These are phyloP conservation scores for Aspergillus terreus DNA, from an alignment of 2,329 filamentous ascomycete genomes.

Conservation along the genomic window DNA sequence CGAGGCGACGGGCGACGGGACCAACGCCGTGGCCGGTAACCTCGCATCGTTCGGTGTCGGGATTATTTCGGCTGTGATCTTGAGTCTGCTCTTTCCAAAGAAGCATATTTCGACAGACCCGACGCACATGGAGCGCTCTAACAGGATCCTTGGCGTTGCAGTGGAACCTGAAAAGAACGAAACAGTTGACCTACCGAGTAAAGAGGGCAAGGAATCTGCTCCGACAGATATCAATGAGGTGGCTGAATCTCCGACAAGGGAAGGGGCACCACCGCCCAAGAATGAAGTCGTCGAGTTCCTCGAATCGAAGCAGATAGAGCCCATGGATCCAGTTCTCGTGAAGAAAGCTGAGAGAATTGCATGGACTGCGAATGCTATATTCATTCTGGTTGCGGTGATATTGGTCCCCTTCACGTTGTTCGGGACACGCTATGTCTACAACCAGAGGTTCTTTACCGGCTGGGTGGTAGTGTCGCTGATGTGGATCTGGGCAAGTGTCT, in stretches of 20 bases:
- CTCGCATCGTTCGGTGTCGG: slow-evolving; percentile 35
- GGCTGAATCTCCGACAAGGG: not conserved
- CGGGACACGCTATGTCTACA: slow-evolving; percentile 36
- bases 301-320: slow-evolving; percentile 30
- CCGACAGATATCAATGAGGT: not conserved
- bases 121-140: not conserved
- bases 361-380: slow-evolving; percentile 31
- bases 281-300: not conserved
- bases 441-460: slow-evolving; percentile 32
- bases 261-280: not conserved
- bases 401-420: slow-evolving; percentile 40
- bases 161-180: not conserved
- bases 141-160: slow-evolving; percentile 1
- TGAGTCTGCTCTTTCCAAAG: slow-evolving; percentile 32
- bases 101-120: not conserved
- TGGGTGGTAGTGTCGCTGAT: slow-evolving; percentile 41
- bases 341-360: slow-evolving; percentile 37
- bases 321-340: slow-evolving; percentile 38
- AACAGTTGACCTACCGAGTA: not conserved
- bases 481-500: slow-evolving; percentile 38
- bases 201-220: not conserved
- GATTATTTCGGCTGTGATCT: slow-evolving; percentile 29
- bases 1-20: slow-evolving; percentile 34
- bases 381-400: slow-evolving; percentile 34
- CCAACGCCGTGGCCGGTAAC: slow-evolving; percentile 39